Evolutionary conservation across 2,329 filamentous ascomycete species (phyloP).

Genomic region (Ilyonectria mors-panacis): DNA sequence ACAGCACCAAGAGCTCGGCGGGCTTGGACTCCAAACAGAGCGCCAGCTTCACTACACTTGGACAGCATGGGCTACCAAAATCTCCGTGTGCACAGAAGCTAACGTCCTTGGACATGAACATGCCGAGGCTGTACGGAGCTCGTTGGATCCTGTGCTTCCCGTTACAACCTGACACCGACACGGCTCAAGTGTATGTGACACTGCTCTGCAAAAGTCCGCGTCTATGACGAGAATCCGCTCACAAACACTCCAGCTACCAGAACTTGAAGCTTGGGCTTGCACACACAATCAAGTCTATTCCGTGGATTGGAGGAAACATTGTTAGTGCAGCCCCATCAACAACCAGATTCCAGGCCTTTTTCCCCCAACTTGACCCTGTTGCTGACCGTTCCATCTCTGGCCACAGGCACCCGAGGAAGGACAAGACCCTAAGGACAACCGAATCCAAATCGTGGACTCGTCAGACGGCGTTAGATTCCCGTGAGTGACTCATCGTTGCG

Average conservation of each 20-base stretch:
- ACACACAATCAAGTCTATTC: slow-evolving; percentile 7
- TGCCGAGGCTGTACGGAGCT: slow-evolving; percentile 9
- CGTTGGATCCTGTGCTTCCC: slow-evolving; percentile 8
- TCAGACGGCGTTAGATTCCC: background rate
- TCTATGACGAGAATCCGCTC: background rate
- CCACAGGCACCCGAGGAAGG: background rate
- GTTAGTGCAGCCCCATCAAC: background rate
- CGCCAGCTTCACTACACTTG: background rate
- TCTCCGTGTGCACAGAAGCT: background rate
- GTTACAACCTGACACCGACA: background rate
- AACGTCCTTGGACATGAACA: slow-evolving; percentile 6
- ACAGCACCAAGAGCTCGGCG: background rate
- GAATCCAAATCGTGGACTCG: slow-evolving; percentile 2
- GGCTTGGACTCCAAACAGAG: background rate
- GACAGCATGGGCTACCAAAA: background rate
- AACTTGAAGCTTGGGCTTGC: slow-evolving; percentile 1
- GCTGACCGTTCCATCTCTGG: background rate
- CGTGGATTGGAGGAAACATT: slow-evolving; percentile 7
- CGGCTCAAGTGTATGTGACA: background rate
- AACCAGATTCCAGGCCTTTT: background rate
- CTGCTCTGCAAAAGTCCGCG: background rate
- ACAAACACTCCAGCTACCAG: background rate
- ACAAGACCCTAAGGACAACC: background rate
- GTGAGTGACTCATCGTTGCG: background rate
- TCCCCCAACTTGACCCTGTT: background rate